These are phyloP conservation scores for Aureobasidium melanogenum DNA, from an alignment of 2,329 filamentous ascomycete species.

Conservation along the genomic window DNA sequence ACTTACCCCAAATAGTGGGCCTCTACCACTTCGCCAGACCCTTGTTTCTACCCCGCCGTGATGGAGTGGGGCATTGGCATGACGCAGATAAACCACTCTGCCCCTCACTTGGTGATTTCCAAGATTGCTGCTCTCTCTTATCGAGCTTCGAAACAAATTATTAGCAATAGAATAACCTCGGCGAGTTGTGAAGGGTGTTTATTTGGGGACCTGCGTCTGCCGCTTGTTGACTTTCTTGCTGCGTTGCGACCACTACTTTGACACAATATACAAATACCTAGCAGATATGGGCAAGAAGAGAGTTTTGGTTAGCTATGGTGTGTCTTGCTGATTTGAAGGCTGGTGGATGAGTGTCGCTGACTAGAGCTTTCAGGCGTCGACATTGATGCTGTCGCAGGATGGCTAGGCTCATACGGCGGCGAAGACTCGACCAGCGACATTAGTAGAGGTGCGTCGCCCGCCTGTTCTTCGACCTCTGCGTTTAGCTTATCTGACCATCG, in stretches of 20 bases:
- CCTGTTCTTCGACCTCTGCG: not conserved
- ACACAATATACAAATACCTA: not conserved
- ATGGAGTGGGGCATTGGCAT: not conserved
- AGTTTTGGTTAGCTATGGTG: slow-evolving; percentile 19
- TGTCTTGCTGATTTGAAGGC: not conserved
- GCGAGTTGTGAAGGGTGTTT: not conserved
- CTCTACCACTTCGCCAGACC: not conserved
- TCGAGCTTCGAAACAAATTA: not conserved
- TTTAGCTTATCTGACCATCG: not conserved
- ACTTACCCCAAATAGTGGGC: not conserved
- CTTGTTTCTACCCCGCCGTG: not conserved
- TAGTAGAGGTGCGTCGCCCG: slow-evolving; percentile 39
- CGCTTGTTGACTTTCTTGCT: not conserved
- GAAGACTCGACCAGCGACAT: slow-evolving; percentile 65
- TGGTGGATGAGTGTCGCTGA: not conserved
- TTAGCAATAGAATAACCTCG: not conserved
- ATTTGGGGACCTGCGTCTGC: not conserved
- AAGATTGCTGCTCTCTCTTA: not conserved
- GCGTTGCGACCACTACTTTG: no score
- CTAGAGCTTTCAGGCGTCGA: slow-evolving; percentile 31
- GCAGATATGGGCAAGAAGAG: slow-evolving; percentile 17
- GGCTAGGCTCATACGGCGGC: slow-evolving; percentile 65
- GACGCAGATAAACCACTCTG: not conserved
- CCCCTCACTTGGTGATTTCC: not conserved
- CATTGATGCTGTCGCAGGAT: slow-evolving; percentile 63